A percentile compares a stretch with the other conserved stretches of the same genome.
These are phyloP conservation scores for Phytophthora tentaculata DNA, from an alignment of 352 stramenopile species.

Conservation along the genomic window DNA sequence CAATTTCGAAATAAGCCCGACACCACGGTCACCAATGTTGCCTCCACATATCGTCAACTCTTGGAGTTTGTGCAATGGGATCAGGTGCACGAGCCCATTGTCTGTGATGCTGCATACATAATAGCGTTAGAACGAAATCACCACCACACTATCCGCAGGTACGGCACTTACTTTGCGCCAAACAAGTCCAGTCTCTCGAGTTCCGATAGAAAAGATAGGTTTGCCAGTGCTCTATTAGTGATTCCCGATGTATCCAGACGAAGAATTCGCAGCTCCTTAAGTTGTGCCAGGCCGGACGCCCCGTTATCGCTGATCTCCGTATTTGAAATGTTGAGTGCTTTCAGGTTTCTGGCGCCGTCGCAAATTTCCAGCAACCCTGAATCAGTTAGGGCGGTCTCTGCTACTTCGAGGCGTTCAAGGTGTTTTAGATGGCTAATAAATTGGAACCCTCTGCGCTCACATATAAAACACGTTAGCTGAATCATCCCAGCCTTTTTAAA, in stretches of 20 bases:
- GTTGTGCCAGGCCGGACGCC: constrained; percentile 47
- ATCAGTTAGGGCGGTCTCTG: constrained; percentile 70
- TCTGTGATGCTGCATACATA: constrained; percentile 60
- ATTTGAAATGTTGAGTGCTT: constrained; percentile 68
- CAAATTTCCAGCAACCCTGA: constrained; percentile 67
- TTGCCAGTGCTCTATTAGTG: constrained; percentile 64
- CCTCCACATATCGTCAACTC: constrained; percentile 75
- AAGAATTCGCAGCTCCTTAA: constrained; percentile 66
- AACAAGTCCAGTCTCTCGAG: constrained; percentile 79
- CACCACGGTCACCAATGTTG: constrained; percentile 70
- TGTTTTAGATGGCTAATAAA: constrained; percentile 67
- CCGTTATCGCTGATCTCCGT: constrained; percentile 75
- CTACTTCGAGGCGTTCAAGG: constrained; percentile 62
- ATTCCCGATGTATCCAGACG: constrained; percentile 69
- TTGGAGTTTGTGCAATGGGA: constrained; percentile 53
- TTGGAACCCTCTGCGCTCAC: constrained; percentile 56
- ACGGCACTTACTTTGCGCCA: constrained; percentile 58
- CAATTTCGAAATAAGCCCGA: constrained; percentile 79
- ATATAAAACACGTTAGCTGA: constrained; percentile 5
- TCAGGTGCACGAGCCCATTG: constrained; percentile 69
- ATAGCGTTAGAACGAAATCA: constrained; percentile 12
- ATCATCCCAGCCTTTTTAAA: not conserved
- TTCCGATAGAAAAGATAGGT: constrained; percentile 56
- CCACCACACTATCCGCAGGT: not conserved
- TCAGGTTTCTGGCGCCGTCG: constrained; percentile 47